These are phyloP conservation scores for Colletotrichum orchidophilum DNA, from an alignment of 2,329 filamentous ascomycete species.

Conservation along the genomic window DNA sequence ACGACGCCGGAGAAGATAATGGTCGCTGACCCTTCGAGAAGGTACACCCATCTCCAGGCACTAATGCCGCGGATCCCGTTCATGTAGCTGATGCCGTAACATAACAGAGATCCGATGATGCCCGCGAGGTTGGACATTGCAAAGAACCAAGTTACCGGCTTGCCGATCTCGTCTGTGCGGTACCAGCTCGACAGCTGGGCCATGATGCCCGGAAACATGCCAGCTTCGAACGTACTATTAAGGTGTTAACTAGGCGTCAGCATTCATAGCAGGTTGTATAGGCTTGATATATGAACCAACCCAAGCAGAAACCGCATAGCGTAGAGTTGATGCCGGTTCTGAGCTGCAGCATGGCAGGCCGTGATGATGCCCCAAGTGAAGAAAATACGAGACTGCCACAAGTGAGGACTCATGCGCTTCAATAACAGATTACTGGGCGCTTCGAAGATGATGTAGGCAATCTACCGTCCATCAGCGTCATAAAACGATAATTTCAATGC, in stretches of 20 bases:
- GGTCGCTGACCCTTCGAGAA: slow-evolving; percentile 53
- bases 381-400: slow-evolving; percentile 49
- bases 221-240: slow-evolving; percentile 48
- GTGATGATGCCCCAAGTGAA: slow-evolving; percentile 49
- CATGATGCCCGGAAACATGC: slow-evolving; percentile 51
- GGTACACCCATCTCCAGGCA: slow-evolving; percentile 49
- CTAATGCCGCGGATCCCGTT: slow-evolving; percentile 38
- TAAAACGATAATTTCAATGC: background rate
- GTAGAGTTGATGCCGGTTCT: slow-evolving; percentile 48
- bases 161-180: slow-evolving; percentile 53
- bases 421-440: slow-evolving; percentile 49
- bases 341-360: slow-evolving; percentile 49
- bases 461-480: slow-evolving; percentile 34
- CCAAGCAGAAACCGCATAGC: slow-evolving; percentile 52
- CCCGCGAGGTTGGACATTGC: slow-evolving; percentile 43
- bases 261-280: background rate
- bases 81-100: slow-evolving; percentile 42
- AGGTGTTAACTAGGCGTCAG: too few relatives aligned
- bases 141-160: slow-evolving; percentile 54
- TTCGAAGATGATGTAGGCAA: slow-evolving; percentile 52
- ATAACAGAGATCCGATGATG: slow-evolving; percentile 45
- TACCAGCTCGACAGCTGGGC: slow-evolving; percentile 57
- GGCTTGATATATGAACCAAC: background rate
- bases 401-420: slow-evolving; percentile 45
- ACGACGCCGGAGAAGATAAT: slow-evolving; percentile 37